Base-by-base conservation (phyloP, 1,284 basidiomycete genomes). In the Malassezia nana region DNA sequence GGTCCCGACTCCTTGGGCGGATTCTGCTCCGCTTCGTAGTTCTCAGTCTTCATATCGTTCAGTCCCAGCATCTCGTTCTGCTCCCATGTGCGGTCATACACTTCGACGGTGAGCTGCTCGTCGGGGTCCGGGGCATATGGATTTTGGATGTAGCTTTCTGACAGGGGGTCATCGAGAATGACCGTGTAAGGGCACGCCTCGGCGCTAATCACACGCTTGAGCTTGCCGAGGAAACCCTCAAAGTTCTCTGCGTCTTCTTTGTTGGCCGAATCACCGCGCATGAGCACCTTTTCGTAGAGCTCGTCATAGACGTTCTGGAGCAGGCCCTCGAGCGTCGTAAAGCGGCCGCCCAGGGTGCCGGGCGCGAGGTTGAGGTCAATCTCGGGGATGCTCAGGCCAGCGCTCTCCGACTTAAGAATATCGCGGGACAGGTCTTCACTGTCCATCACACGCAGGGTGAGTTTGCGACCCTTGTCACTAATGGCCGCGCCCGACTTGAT, bases 21-120 rank as follows among this genome's bases (percentile, higher is more conserved):
- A 20, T 32, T 16, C 24, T 50, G 22, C 35, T n/a, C 89, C 90
- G 25, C 40, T 8, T 44, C 46, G 52, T 71, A 71, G 32, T 60
- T 54, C 24, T 71, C 68, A 6, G 94, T 83, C 62, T 87, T 86
- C 77, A 98, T 98, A 74, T 98, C 94, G 72, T 95, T 96, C 69
- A 98, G 74, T 0, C 94, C 94, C 9, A 98, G 78, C 50, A 91
- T 89, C 74, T 98, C 92, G 71, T 98, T 91, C 78, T 98, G 90
- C 52, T 90, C 83, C 78, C 81, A 86, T 6, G 83, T 82, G 47
- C 94, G 79, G 28, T 88, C 84, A 70, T 96, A 99, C 57, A 76
- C 76, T 69, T 87, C 87, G 46, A 86, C 62, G 1, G 32, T 51
- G 13, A 74, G 30, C 63, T 74, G 71, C 58, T 82, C 47, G 76